A percentile compares a stretch with the other conserved stretches of the same genome.
Conservation (phyloP, 225 moss, liverwort and hornwort genomes). For the Takakia lepidozioides region DNA sequence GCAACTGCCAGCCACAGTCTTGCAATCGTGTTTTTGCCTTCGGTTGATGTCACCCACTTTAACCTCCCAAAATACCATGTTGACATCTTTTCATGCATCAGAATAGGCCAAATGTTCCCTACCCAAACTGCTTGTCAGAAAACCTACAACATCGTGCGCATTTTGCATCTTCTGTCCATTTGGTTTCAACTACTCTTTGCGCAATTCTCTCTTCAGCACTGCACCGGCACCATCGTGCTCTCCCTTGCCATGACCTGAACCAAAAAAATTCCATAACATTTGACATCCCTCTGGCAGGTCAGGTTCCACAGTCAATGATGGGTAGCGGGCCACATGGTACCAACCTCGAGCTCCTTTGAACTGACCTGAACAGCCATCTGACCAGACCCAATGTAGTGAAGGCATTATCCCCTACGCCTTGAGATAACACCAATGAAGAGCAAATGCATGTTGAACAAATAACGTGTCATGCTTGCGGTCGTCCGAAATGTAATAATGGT, state of each 20-base stretch:
- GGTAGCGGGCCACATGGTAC: not conserved
- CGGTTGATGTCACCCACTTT: not conserved
- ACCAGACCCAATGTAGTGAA: conserved; percentile 1
- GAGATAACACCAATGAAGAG: conserved; percentile 1
- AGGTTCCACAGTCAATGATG: not conserved
- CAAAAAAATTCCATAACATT: too few species aligned
- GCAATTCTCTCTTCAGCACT: too few species aligned
- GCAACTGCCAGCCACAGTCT: not conserved
- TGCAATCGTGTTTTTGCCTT: not conserved
- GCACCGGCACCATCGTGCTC: too few species aligned
- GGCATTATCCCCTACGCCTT: too few species aligned
- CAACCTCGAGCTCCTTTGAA: not conserved
- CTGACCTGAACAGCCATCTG: not conserved
- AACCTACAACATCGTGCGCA: not conserved
- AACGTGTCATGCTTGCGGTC: conserved; percentile 2
- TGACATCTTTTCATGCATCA: not conserved
- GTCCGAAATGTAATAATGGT: conserved; percentile 5
- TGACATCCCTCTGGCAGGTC: not conserved
- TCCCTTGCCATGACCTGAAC: too few species aligned
- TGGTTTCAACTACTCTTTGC: not conserved
- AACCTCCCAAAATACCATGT: not conserved
- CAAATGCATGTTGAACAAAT: conserved; percentile 6
- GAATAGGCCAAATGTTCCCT: not conserved
- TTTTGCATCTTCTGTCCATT: not conserved
- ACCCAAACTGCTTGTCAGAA: not conserved